Conservation (phyloP, 495 filamentous ascomycete genomes). For the Tricharina praecox region DNA sequence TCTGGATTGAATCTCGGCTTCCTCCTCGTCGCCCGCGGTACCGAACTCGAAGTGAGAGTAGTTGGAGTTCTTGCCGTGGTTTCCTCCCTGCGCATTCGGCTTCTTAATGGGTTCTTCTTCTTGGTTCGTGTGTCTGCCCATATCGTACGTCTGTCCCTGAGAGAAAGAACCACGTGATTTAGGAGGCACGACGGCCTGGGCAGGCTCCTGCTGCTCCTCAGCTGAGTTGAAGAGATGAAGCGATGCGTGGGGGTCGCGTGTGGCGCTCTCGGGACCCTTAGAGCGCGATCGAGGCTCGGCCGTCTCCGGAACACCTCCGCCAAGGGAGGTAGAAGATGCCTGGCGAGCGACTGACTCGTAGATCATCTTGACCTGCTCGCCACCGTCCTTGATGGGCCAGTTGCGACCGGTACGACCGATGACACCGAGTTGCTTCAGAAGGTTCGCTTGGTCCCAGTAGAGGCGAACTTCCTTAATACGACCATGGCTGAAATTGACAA, state of each 20-base stretch:
- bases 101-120: constrained; percentile 26
- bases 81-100: constrained; percentile 9
- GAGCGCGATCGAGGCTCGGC: not conserved
- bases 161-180: constrained; percentile 20
- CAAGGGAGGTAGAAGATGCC: constrained; percentile 9
- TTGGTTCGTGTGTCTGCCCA: constrained; percentile 12
- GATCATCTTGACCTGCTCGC: constrained; percentile 66
- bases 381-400: constrained; percentile 87
- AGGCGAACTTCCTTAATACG: constrained; percentile 74
- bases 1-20: constrained; percentile 31
- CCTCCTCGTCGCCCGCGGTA: too few species aligned
- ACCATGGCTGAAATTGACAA: constrained; percentile 68
- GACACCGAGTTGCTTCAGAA: constrained; percentile 82
- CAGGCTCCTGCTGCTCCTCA: constrained; percentile 23
- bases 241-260: not conserved
- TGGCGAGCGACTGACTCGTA: constrained; percentile 29
- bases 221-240: not conserved
- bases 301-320: not conserved
- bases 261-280: not conserved
- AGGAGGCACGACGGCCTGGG: constrained; percentile 15
- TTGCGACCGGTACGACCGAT: constrained; percentile 75
- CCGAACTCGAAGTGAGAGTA: constrained; percentile 79
- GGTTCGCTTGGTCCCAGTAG: constrained; percentile 86
- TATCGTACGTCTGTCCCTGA: constrained; percentile 20
- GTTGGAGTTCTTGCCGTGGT: constrained; percentile 42